Evolutionary conservation across 2,329 filamentous ascomycete genomes (phyloP), one percentile per base, ranked within the genome.

Genomic region (Lasiodiplodia theobromae): DNA sequence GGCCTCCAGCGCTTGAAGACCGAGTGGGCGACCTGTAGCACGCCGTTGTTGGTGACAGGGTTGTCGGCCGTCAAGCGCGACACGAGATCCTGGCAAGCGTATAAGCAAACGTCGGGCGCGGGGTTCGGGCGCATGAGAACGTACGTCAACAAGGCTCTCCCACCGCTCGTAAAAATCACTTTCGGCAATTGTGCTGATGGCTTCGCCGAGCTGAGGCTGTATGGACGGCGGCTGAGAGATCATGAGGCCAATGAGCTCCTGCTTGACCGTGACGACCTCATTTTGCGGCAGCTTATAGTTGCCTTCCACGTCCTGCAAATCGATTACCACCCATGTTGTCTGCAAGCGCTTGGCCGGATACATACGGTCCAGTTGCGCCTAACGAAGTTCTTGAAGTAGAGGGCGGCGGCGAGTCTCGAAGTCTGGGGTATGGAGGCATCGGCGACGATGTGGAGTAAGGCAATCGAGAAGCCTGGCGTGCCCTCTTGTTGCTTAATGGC

Each of bases 371-470:
- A 99, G 85, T 94, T 96, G 77, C 92, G 89, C 80, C 92, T 92
- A 77, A 99, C 94, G 81, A 97, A 97, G 84, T 99, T 99, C 83
- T 99, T 99, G 88, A 99, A 99, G 84, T 92, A 96, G 70, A 99
- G 86, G 34, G 96, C 93, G 75, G 92, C 93, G 7, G 95, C 89
- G 52, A 99, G 89, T 71, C 96, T 90, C 70, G 92, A 96, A 75
- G 92, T 95, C 72, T 86, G 82, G 51, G 93, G 90, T 71, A 91
- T 88, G 52, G 87, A 84, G 68, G 90, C 88, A 73, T 91, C 89
- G 71, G 92, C 93, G 75, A 97, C 93, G 77, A 98, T 96, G 75
- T 95, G 94, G 65, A 99, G 91, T 67, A 99, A 89, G 67, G 80
- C 73, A 70, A 98, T 86, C 18, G 95, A 96, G 84, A 97, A 99